phyloP scores from a whole-genome alignment of 805 yeast genomes.

The Zygoascus flipseniorum region DNA sequence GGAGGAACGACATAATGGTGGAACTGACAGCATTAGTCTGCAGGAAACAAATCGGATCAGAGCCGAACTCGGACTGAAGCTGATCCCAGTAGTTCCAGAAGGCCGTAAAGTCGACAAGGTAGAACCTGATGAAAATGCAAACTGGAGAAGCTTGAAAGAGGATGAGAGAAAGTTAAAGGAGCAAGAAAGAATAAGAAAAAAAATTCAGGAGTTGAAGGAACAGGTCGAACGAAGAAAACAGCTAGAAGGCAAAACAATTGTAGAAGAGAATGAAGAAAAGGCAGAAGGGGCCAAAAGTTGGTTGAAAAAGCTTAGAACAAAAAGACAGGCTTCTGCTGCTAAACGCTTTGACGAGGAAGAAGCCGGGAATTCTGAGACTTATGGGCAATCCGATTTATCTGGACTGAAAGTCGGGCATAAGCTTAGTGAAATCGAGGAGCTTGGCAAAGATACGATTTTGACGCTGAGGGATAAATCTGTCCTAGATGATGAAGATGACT shows the following conservation, averaged over 20 bases:
- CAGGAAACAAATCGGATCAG: constrained; percentile 53
- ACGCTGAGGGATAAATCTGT: constrained; percentile 47
- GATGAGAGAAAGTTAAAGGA: constrained; percentile 26
- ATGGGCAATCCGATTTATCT: constrained; percentile 26
- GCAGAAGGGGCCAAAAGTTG: constrained; percentile 34
- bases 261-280: constrained; percentile 24
- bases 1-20: background rate
- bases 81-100: constrained; percentile 28
- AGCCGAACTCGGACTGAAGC: constrained; percentile 43
- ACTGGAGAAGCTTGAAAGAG: constrained; percentile 27
- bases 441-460: constrained; percentile 39
- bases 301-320: constrained; percentile 30
- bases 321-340: constrained; percentile 11
- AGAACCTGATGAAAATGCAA: constrained; percentile 22
- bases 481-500: constrained; percentile 23
- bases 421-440: constrained; percentile 31
- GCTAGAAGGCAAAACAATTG: constrained; percentile 22
- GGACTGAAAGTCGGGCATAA: constrained; percentile 41
- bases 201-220: constrained; percentile 20
- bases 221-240: constrained; percentile 15
- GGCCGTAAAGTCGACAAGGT: background rate
- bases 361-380: constrained; percentile 9
- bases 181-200: constrained; percentile 16
- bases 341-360: constrained; percentile 10
- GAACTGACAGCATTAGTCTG: constrained; percentile 24